These are phyloP conservation scores for Tanozyma kutaoensis DNA, from an alignment of 805 yeast species.

Conservation along the genomic window DNA sequence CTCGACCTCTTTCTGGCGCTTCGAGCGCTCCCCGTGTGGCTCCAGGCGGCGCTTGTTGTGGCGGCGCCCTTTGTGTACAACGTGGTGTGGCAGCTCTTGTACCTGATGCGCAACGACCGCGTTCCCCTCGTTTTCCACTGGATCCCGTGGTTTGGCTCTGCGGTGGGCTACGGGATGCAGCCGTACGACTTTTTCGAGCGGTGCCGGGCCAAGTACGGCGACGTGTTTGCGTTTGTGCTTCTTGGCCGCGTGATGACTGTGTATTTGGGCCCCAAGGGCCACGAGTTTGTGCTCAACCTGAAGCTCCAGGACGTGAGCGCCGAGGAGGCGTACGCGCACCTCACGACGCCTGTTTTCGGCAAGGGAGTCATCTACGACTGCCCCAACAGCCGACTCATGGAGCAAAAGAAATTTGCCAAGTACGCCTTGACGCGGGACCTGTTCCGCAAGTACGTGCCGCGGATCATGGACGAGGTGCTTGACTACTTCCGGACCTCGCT, in stretches of 20 bases:
- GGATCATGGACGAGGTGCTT: slow-evolving; percentile 65
- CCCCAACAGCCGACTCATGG: slow-evolving; percentile 89
- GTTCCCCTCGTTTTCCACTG: slow-evolving; percentile 86
- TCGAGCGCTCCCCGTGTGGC: too few species aligned
- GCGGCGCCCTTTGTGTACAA: slow-evolving; percentile 53
- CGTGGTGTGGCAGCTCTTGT: slow-evolving; percentile 50
- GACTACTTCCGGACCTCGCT: slow-evolving; percentile 46
- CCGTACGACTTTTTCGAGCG: slow-evolving; percentile 83
- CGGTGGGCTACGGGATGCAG: slow-evolving; percentile 78
- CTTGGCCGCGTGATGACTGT: slow-evolving; percentile 92
- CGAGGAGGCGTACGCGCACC: slow-evolving; percentile 88
- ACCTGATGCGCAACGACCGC: slow-evolving; percentile 65
- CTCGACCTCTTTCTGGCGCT: too few species aligned
- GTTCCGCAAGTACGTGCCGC: slow-evolving; percentile 77
- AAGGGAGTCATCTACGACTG: slow-evolving; percentile 96
- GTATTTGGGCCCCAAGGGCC: slow-evolving; percentile 93
- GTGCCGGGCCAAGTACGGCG: slow-evolving; percentile 78
- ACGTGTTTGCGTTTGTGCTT: slow-evolving; percentile 80
- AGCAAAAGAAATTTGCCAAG: slow-evolving; percentile 94
- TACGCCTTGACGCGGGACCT: slow-evolving; percentile 77
- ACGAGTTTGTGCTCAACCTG: slow-evolving; percentile 89
- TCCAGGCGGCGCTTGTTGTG: slow-evolving; percentile 19
- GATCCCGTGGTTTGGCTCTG: slow-evolving; percentile 94
- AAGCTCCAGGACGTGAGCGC: slow-evolving; percentile 85
- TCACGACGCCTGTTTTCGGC: slow-evolving; percentile 99